These are phyloP conservation scores for Colletotrichum camelliae DNA, from an alignment of 2,329 filamentous ascomycete species.

Conservation along the genomic window DNA sequence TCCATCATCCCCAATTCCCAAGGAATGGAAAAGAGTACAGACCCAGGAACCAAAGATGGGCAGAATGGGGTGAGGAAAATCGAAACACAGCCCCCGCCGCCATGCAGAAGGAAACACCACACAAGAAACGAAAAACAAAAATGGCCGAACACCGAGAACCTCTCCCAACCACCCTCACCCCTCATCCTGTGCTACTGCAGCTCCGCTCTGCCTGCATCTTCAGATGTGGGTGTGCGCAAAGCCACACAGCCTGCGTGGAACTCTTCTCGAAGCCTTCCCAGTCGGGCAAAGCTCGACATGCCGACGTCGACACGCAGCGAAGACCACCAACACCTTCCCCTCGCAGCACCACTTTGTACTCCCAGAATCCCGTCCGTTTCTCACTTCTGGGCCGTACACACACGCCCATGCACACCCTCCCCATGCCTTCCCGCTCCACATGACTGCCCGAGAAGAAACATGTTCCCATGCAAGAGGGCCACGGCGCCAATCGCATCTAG, in stretches of 20 bases:
- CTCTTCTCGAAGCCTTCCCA: conserved; percentile 18
- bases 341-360: background rate
- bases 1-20: background rate
- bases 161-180: background rate
- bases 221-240: conserved; percentile 13
- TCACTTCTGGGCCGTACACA: background rate
- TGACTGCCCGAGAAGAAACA: conserved; percentile 4
- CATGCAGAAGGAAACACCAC: conserved; percentile 4
- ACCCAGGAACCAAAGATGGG: background rate
- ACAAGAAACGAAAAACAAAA: background rate
- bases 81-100: conserved; percentile 2
- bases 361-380: background rate
- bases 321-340: background rate
- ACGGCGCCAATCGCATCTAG: background rate
- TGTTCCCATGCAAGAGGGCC: background rate
- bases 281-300: background rate
- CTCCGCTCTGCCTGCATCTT: background rate
- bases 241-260: conserved; percentile 16
- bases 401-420: background rate
- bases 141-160: background rate
- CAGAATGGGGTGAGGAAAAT: background rate
- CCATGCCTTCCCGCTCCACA: conserved; percentile 7
- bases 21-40: background rate
- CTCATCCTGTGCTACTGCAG: background rate
- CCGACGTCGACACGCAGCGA: background rate